Evolutionary conservation across 208 protist species (phyloP).

Genomic region (Endotrypanum monterogeii): DNA sequence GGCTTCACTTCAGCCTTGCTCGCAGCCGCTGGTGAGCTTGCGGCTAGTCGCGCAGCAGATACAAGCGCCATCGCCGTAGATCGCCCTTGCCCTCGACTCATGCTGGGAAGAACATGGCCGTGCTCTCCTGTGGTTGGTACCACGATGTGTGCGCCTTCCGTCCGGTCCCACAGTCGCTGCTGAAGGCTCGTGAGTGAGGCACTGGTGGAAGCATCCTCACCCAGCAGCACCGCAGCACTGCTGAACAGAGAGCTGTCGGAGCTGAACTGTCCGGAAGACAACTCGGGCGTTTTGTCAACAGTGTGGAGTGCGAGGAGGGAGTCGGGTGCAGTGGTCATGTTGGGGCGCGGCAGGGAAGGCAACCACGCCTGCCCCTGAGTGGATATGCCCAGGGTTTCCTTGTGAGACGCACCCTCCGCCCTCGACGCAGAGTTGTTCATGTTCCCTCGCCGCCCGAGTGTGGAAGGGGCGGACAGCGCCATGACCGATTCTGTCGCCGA

Average conservation of each 20-base stretch:
- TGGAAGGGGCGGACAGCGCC: background rate
- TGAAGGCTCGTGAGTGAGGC: constrained; percentile 17
- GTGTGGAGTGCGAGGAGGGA: background rate
- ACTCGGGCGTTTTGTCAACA: background rate
- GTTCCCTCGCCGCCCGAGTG: background rate
- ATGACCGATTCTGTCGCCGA: background rate
- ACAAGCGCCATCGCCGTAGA: background rate
- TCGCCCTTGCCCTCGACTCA: background rate
- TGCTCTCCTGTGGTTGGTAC: background rate
- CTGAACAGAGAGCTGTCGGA: background rate
- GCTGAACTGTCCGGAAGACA: background rate
- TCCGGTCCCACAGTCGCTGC: constrained; percentile 9
- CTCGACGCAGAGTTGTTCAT: background rate
- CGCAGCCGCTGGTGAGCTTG: background rate
- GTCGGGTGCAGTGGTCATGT: background rate
- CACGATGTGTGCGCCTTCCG: background rate
- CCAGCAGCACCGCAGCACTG: background rate
- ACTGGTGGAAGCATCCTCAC: background rate
- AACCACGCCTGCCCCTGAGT: background rate
- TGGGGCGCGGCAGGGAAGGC: background rate
- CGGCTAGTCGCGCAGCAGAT: background rate
- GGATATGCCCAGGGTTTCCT: background rate
- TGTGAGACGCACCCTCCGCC: background rate
- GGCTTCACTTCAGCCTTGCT: background rate
- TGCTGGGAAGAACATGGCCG: background rate